Base-by-base conservation (phyloP, 306 rosid species). In the Lathyrus tuberosus region DNA sequence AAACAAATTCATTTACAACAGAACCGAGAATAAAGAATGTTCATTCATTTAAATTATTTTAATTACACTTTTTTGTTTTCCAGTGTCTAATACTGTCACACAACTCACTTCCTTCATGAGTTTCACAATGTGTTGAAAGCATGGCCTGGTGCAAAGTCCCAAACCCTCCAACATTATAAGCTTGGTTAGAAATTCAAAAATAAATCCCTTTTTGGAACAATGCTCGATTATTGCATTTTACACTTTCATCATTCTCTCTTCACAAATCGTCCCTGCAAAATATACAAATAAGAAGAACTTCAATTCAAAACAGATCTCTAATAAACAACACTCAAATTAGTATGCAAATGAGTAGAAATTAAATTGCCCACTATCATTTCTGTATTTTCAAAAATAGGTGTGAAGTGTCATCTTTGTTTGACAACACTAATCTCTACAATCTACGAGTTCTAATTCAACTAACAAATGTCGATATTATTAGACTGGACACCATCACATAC, bases 251-350 rank as follows among this genome's bases (percentile, higher is more conserved):
- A 85, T 73, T 77, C 77, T 74, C 89, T 85, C 86, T 87, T 94
- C 85, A 89, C 99, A 57, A 94, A 94, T 49, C 99, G 90, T 62
- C 99, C 99, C 97, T 94, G 85, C 82, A 75, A 37, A 58, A 69
- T 16, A 38, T 28, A 30, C 16, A 53, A 28, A 57, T 10, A 44
- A 5, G 8, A 11, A 10, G 8, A 11, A 10, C 20, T 33, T 28
- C 5, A 40, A 17, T 30, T 41, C 4, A 62, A 15, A 62, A 60
- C 13, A 10, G 7, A 14, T 24, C 16, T 65, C 65, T 5, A 58
- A 30, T 18, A 18, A 60, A 54, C 46, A 61, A 72, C 18, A 12
- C 47, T 11, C 1, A 42, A 42, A 42, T 13, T 2, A 42, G 1
- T 13, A 41, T 41, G 46, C 46, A 41, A 41, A 41, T 41, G 46